phyloP scores from a whole-genome alignment of 169 alveolate genomes.

The Theileria parva region DNA sequence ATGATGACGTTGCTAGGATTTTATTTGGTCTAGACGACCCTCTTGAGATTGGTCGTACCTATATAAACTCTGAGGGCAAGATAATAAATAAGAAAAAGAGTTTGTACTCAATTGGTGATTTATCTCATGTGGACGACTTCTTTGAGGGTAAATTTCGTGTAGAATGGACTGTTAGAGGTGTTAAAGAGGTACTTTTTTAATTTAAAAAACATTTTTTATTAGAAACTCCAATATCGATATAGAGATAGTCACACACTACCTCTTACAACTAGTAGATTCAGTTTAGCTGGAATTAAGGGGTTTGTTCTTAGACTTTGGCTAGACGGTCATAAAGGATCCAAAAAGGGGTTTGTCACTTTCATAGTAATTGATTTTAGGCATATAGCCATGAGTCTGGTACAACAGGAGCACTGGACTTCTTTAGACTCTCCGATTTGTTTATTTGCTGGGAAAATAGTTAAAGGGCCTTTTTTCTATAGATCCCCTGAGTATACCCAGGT shows the following conservation, averaged over 20 bases:
- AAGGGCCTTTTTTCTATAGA: slow-evolving; percentile 66
- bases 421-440: slow-evolving; percentile 49
- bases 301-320: slow-evolving; percentile 55
- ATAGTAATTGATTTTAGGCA: slow-evolving; percentile 27
- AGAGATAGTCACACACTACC: slow-evolving; percentile 58
- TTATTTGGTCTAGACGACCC: background rate
- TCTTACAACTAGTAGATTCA: slow-evolving; percentile 51
- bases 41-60: slow-evolving; percentile 34
- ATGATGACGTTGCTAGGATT: slow-evolving; percentile 2
- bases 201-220: slow-evolving; percentile 2
- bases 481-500: slow-evolving; percentile 51
- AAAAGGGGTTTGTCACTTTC: slow-evolving; percentile 30
- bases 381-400: slow-evolving; percentile 45
- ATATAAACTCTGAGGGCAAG: slow-evolving; percentile 43
- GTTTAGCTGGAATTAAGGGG: slow-evolving; percentile 65
- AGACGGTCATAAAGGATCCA: slow-evolving; percentile 42
- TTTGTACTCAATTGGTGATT: slow-evolving; percentile 54
- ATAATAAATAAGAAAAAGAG: slow-evolving; percentile 54
- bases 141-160: slow-evolving; percentile 59
- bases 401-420: slow-evolving; percentile 62
- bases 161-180: slow-evolving; percentile 65
- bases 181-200: slow-evolving; percentile 27
- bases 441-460: slow-evolving; percentile 36
- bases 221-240: slow-evolving; percentile 52
- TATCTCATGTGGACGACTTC: slow-evolving; percentile 61